Conservation (phyloP, 2,329 filamentous ascomycete genomes). For the Aspergillus clavatus region DNA sequence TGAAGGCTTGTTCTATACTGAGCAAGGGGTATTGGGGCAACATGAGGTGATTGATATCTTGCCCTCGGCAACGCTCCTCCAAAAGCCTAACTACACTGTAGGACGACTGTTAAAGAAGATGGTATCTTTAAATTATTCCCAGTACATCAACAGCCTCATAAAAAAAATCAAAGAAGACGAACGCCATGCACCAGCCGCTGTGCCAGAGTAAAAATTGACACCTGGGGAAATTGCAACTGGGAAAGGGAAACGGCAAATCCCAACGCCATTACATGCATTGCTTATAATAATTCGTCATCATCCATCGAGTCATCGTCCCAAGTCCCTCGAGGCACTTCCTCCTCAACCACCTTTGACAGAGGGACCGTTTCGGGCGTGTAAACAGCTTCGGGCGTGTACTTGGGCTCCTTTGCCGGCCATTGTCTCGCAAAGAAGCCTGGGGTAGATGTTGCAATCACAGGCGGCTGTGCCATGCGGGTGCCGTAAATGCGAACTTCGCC, state of each 20-base stretch:
- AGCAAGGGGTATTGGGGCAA: too few species aligned
- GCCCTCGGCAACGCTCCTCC: too few species aligned
- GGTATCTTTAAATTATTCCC: too few species aligned
- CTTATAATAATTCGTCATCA: slow-evolving; percentile 29
- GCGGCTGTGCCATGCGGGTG: slow-evolving; percentile 16
- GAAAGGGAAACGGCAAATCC: neutral
- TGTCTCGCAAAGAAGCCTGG: slow-evolving; percentile 10
- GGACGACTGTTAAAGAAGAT: too few species aligned
- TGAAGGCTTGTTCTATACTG: too few species aligned
- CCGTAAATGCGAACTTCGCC: slow-evolving; percentile 30
- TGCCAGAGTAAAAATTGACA: neutral
- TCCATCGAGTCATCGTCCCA: slow-evolving; percentile 27
- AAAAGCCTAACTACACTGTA: too few species aligned
- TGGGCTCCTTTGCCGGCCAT: neutral
- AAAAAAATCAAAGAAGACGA: neutral
- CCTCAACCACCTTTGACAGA: neutral
- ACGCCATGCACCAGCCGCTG: neutral
- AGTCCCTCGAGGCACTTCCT: neutral
- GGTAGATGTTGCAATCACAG: slow-evolving; percentile 15
- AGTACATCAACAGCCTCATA: too few species aligned
- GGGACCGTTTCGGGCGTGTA: neutral
- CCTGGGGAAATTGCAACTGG: too few species aligned
- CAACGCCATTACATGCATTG: neutral
- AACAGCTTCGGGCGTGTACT: neutral
- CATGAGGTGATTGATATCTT: too few species aligned